Conservation (phyloP, 2,329 filamentous ascomycete species). For the Fusarium clavum region DNA sequence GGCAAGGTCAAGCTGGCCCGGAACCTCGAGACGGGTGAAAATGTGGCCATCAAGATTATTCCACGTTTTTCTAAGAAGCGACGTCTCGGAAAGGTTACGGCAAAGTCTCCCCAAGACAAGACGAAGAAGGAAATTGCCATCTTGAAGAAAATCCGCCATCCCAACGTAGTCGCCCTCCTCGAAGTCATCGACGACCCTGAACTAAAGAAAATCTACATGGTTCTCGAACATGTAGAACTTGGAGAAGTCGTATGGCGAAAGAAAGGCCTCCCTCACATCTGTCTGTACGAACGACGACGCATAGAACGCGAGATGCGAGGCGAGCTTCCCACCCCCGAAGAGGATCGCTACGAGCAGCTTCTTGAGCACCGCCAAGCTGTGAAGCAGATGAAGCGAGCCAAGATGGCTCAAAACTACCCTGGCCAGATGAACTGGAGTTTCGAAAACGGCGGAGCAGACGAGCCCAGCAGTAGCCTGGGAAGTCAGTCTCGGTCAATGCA, state of each 20-base stretch:
- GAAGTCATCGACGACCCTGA: slow-evolving; percentile 98
- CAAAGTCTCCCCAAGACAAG: slow-evolving; percentile 76
- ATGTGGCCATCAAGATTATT: slow-evolving; percentile 98
- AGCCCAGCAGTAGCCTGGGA: slow-evolving; percentile 57
- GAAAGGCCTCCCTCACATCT: slow-evolving; percentile 85
- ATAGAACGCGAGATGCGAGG: slow-evolving; percentile 78
- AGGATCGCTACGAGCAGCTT: slow-evolving; percentile 70
- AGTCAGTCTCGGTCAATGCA: slow-evolving; percentile 58
- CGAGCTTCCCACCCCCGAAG: slow-evolving; percentile 67
- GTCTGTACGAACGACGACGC: slow-evolving; percentile 82
- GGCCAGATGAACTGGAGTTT: slow-evolving; percentile 81
- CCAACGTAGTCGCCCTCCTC: slow-evolving; percentile 94
- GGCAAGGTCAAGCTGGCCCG: slow-evolving; percentile 97
- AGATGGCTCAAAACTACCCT: slow-evolving; percentile 61
- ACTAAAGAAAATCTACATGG: slow-evolving; percentile 97
- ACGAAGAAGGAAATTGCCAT: slow-evolving; percentile 98
- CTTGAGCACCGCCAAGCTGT: slow-evolving; percentile 69
- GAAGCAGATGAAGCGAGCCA: slow-evolving; percentile 68
- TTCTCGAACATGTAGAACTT: slow-evolving; percentile 92
- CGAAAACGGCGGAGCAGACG: slow-evolving; percentile 76
- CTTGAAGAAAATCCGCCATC: slow-evolving; percentile 95
- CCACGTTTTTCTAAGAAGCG: slow-evolving; percentile 94
- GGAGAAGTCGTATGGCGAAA: slow-evolving; percentile 96
- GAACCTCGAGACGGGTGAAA: slow-evolving; percentile 78
- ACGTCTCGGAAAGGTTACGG: slow-evolving; percentile 84